Base-by-base conservation (phyloP, 2,329 filamentous ascomycete species). In the Ceratocystis smalleyi region DNA sequence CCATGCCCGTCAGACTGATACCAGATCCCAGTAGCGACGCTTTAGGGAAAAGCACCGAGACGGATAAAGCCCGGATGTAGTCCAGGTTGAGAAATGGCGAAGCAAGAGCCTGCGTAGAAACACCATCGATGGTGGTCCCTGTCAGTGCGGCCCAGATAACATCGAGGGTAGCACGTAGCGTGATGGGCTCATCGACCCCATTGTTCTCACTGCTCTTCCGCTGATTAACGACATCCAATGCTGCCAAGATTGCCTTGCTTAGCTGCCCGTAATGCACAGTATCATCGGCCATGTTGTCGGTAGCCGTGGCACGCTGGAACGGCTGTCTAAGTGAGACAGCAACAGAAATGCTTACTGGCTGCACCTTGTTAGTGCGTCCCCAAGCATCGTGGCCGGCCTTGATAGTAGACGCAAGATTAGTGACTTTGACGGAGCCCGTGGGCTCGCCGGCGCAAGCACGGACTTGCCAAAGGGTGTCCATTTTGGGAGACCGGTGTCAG, bases 201-300 rank as follows among this genome's bases (percentile, higher is more conserved):
- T 64, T 57, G 45, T 62, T 62, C 15, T 49, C 27, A 12, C 59
- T 51, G 43, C 49, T 59, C 51, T 66, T 59, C 1, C 62, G 35
- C 62, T 64, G 22, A 30, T 66, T 65, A 55, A 71, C 69, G n/a
- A 72, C 67, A 57, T 74, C 72, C 30, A 85, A 70, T 12, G 75
- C 75, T 27, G 73, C 72, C 40, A 86, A 74, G 15, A 91, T 77
- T 0, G 78, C 77, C 74, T 90, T 89, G 75, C 83, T 85, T 15
- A 91, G 77, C 8, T 76, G 78, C 1, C 88, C 87, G 70, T 91
- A 91, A 74, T 91, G 86, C 27, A 90, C 82, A 1, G 88, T 91
- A 71, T 87, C 87, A n/a, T 74, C 73, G 57, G 83, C 80, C 43
- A 91, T 79, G 7, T 75, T 75, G 74, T 91, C 88, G 3, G 73